A percentile compares a stretch with the other conserved stretches of the same genome.
phyloP scores from a whole-genome alignment of 192 early-diverging fungal genomes.

The Linderina pennispora region DNA sequence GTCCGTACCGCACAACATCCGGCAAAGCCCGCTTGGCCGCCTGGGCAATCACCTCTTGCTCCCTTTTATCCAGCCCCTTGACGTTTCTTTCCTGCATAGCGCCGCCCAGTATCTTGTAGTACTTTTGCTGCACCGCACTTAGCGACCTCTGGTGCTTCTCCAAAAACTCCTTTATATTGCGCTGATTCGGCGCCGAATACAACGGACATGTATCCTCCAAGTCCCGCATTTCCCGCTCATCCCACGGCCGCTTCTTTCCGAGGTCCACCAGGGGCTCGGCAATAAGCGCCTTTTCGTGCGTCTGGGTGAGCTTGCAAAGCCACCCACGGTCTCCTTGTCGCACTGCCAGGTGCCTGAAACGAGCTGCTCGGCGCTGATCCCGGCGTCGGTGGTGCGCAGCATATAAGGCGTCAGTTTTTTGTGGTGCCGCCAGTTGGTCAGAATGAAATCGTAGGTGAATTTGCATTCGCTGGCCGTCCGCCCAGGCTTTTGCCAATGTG shows the following conservation, averaged over 20 bases:
- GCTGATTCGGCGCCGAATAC: neutral
- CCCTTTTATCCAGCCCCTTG: neutral
- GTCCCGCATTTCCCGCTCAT: neutral
- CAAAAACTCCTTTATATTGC: neutral
- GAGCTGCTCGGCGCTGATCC: neutral
- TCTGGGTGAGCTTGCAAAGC: neutral
- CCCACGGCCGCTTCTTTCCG: too few relatives aligned
- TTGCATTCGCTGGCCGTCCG: neutral
- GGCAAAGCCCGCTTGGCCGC: neutral
- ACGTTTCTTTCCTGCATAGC: neutral
- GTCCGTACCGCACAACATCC: neutral
- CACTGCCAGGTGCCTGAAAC: neutral
- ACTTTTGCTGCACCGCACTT: neutral
- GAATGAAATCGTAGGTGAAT: neutral
- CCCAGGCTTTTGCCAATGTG: neutral
- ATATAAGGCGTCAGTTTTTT: neutral
- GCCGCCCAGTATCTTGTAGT: neutral
- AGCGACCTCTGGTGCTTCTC: neutral
- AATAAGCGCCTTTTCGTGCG: neutral
- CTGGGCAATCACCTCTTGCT: neutral
- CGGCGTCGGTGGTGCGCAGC: neutral
- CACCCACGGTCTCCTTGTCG: neutral
- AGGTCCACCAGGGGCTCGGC: too few relatives aligned
- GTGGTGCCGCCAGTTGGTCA: neutral
- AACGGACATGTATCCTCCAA: neutral